phyloP scores from a whole-genome alignment of 306 rosid species.

The Lagenaria siceraria region DNA sequence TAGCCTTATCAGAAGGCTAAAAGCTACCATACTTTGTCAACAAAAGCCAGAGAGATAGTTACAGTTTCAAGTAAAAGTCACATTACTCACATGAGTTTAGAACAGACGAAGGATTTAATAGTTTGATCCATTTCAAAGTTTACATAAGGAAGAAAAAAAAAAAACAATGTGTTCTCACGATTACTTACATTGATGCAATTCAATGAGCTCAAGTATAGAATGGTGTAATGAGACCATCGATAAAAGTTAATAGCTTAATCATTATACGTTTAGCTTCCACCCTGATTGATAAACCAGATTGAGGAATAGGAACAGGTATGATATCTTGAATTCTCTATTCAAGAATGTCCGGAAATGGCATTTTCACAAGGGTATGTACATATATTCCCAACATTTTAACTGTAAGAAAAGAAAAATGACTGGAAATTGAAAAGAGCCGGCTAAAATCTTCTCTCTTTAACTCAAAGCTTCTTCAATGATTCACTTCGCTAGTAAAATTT shows the following conservation, averaged over 20 bases:
- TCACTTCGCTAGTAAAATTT: no score
- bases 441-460: constrained; percentile 9
- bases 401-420: constrained; percentile 38
- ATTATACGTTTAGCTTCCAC: neutral
- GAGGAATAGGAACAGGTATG: neutral
- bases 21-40: neutral
- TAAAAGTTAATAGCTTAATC: neutral
- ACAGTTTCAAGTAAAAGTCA: neutral
- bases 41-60: neutral
- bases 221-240: neutral
- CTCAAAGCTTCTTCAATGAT: no score
- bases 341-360: constrained; percentile 50
- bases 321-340: constrained; percentile 47
- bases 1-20: neutral
- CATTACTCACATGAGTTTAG: neutral
- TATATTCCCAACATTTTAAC: constrained; percentile 54
- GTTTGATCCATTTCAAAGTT: neutral
- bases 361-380: constrained; percentile 52
- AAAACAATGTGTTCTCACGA: neutral
- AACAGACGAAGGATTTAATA: neutral
- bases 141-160: neutral
- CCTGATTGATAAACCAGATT: neutral
- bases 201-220: neutral
- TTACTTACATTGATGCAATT: neutral
- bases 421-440: constrained; percentile 60